These are phyloP conservation scores for Drosera spatulata DNA, from an alignment of 179 eudicot species.

Conservation along the genomic window DNA sequence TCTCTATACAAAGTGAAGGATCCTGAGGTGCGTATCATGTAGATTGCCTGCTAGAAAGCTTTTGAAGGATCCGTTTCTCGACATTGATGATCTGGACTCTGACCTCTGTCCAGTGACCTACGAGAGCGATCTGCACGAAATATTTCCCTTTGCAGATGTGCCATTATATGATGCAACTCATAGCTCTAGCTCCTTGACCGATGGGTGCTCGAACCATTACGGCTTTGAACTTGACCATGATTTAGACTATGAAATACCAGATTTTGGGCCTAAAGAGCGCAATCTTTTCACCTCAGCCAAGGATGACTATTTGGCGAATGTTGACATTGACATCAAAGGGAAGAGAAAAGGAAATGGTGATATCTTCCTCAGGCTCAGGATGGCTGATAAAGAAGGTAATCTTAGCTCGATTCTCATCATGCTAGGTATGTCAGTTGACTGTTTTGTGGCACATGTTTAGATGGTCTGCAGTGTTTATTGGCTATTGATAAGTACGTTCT, in stretches of 20 bases:
- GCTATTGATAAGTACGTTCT: background rate
- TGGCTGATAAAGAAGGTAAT: slow-evolving; percentile 54
- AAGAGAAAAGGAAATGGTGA: slow-evolving; percentile 34
- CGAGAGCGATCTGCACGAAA: slow-evolving; percentile 26
- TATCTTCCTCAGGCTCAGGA: slow-evolving; percentile 46
- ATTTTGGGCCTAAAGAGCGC: no score
- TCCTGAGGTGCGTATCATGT: slow-evolving; percentile 21
- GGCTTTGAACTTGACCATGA: no score
- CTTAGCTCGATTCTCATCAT: background rate
- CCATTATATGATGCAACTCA: no score
- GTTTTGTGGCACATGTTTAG: no score
- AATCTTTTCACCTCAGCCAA: no score
- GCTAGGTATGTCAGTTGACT: no score
- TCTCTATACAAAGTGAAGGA: slow-evolving; percentile 63
- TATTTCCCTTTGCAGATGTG: no score
- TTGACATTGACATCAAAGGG: slow-evolving; percentile 46
- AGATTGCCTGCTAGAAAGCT: slow-evolving; percentile 71
- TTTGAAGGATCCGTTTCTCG: slow-evolving; percentile 57
- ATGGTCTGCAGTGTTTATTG: background rate
- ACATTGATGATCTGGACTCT: slow-evolving; percentile 24
- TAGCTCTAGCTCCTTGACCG: no score
- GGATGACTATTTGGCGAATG: slow-evolving; percentile 24
- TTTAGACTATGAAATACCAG: no score
- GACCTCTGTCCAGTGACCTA: no score
- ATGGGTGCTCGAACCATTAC: no score